phyloP scores from a whole-genome alignment of 148 eudicot species.

The Vaccinium corymbosum region DNA sequence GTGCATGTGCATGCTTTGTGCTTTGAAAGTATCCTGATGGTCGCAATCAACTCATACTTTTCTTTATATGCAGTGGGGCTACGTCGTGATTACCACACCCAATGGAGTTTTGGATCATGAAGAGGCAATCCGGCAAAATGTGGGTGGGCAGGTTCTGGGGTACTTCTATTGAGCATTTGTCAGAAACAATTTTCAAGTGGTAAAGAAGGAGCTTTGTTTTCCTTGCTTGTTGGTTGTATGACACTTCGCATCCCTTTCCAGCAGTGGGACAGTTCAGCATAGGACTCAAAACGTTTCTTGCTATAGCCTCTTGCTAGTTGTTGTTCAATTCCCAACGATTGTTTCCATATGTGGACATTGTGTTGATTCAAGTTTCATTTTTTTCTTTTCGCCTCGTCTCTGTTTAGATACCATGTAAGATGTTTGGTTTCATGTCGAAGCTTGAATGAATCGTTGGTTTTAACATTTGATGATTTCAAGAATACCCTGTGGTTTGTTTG shows the following conservation, averaged over 20 bases:
- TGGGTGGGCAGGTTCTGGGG: constrained; percentile 91
- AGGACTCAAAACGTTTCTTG: constrained; percentile 9
- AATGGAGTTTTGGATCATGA: constrained; percentile 91
- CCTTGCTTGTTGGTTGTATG: background rate
- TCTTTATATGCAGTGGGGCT: constrained; percentile 70
- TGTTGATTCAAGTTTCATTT: background rate
- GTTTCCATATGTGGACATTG: background rate
- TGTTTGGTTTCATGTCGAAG: background rate
- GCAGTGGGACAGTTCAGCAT: background rate
- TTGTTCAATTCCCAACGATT: background rate
- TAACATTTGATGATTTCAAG: background rate
- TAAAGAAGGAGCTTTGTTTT: background rate
- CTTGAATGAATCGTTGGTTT: background rate
- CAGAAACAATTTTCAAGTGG: background rate
- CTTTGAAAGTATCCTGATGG: background rate
- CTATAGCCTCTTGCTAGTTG: background rate
- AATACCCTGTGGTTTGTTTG: background rate
- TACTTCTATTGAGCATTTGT: constrained; percentile 49
- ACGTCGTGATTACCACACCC: constrained; percentile 84
- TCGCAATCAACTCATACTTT: background rate
- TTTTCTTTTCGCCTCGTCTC: background rate
- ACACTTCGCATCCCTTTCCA: background rate
- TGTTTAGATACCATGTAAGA: background rate
- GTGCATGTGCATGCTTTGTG: background rate
- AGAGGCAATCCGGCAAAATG: constrained; percentile 80